phyloP scores from a whole-genome alignment of 164 flowering plant species.

The Platanus orientalis region DNA sequence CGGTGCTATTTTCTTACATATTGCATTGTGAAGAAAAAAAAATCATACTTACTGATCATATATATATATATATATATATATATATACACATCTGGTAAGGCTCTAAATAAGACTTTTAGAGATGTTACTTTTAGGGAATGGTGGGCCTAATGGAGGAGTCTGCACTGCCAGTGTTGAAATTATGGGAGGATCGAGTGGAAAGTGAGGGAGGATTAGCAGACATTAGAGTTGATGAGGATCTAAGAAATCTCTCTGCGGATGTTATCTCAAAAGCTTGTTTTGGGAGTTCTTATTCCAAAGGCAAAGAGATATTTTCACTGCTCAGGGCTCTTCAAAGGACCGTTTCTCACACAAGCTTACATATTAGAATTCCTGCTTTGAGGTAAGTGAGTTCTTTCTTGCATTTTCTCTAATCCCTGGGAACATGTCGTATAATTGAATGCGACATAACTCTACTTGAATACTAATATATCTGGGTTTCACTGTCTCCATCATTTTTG shows the following conservation, averaged over 20 bases:
- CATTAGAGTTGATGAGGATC: slow-evolving; percentile 26
- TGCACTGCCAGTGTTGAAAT: slow-evolving; percentile 19
- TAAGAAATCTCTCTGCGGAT: slow-evolving; percentile 36
- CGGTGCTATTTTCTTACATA: too few species aligned
- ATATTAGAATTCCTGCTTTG: slow-evolving; percentile 25
- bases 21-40: too few species aligned
- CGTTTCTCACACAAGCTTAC: slow-evolving; percentile 16
- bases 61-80: too few species aligned
- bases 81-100: too few species aligned
- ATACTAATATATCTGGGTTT: too few species aligned
- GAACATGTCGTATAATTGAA: too few species aligned
- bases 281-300: slow-evolving; percentile 27
- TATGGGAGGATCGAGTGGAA: slow-evolving; percentile 35
- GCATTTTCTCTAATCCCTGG: too few species aligned
- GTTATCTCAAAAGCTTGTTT: slow-evolving; percentile 31
- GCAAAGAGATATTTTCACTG: slow-evolving; percentile 22
- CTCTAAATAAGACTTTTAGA: too few species aligned
- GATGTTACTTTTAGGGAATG: slow-evolving; percentile 31
- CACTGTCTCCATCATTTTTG: neutral
- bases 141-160: slow-evolving; percentile 33
- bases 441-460: too few species aligned
- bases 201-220: slow-evolving; percentile 29
- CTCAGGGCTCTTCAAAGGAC: slow-evolving; percentile 23
- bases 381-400: slow-evolving; percentile 19
- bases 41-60: too few species aligned